These are phyloP conservation scores for Ramalina peruviana DNA, from an alignment of 495 filamentous ascomycete species.

Conservation along the genomic window DNA sequence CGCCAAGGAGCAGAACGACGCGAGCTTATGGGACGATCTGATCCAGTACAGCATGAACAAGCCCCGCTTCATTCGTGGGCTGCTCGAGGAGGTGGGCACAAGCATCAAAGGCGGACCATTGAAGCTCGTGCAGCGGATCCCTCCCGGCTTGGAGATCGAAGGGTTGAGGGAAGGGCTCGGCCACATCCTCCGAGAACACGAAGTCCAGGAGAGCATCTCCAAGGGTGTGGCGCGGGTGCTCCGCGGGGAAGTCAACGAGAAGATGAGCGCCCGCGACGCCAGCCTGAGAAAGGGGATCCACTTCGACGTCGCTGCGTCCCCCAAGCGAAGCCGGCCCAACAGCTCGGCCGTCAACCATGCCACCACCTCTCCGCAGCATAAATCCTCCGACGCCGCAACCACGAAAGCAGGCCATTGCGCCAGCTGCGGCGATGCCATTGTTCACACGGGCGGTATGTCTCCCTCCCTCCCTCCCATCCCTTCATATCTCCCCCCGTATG, in stretches of 20 bases:
- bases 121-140: slow-evolving; percentile 76
- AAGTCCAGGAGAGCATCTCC: slow-evolving; percentile 81
- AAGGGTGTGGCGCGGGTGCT: slow-evolving; percentile 80
- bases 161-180: slow-evolving; percentile 74
- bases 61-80: slow-evolving; percentile 78
- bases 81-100: slow-evolving; percentile 88
- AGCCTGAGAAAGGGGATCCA: slow-evolving; percentile 75
- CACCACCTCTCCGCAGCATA: background rate
- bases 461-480: background rate
- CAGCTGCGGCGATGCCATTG: slow-evolving; percentile 47
- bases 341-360: background rate
- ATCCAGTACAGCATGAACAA: slow-evolving; percentile 95
- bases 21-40: slow-evolving; percentile 86
- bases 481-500: background rate
- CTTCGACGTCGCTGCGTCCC: slow-evolving; percentile 49
- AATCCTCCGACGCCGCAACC: slow-evolving; percentile 1
- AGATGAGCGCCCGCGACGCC: slow-evolving; percentile 60
- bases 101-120: slow-evolving; percentile 63
- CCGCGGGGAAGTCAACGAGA: slow-evolving; percentile 68
- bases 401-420: slow-evolving; percentile 42
- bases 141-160: slow-evolving; percentile 79
- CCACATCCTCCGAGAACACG: slow-evolving; percentile 80
- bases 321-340: slow-evolving; percentile 3
- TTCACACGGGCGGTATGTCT: slow-evolving; percentile 30
- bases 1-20: slow-evolving; percentile 81